Evolutionary conservation across 2,329 filamentous ascomycete species (phyloP).

Genomic region (Aspergillus latus): DNA sequence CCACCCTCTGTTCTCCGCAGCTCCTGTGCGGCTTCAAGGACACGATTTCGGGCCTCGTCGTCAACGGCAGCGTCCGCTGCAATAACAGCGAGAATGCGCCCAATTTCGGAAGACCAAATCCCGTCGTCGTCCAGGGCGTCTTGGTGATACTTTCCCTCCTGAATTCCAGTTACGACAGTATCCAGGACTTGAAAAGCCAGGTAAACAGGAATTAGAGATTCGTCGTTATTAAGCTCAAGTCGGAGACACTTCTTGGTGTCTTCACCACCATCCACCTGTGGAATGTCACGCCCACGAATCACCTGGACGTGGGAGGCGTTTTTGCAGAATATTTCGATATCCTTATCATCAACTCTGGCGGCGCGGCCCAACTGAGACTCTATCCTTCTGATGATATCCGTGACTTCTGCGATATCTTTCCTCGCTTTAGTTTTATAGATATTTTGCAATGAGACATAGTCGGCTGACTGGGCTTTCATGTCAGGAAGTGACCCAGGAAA

Average conservation of each 20-base stretch:
- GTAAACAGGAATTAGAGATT: slow-evolving; percentile 68
- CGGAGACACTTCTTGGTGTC: slow-evolving; percentile 46
- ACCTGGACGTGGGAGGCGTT: slow-evolving; percentile 91
- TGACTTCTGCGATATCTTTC: slow-evolving; percentile 72
- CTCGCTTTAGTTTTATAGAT: slow-evolving; percentile 89
- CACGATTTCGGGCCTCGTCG: slow-evolving; percentile 52
- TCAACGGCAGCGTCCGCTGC: slow-evolving; percentile 47
- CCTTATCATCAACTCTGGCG: slow-evolving; percentile 60
- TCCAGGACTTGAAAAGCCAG: slow-evolving; percentile 58
- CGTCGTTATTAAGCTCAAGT: slow-evolving; percentile 42
- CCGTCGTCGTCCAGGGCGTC: slow-evolving; percentile 34
- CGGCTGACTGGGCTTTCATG: slow-evolving; percentile 91
- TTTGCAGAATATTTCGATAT: slow-evolving; percentile 92
- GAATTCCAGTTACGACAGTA: slow-evolving; percentile 55
- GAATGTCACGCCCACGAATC: slow-evolving; percentile 64
- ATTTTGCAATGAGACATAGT: slow-evolving; percentile 88
- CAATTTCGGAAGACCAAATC: slow-evolving; percentile 33
- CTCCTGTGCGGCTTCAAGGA: slow-evolving; percentile 61
- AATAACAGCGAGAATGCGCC: slow-evolving; percentile 30
- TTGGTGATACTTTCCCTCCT: slow-evolving; percentile 34
- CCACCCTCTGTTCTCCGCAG: slow-evolving; percentile 74
- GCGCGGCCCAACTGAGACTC: slow-evolving; percentile 51
- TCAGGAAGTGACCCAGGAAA: slow-evolving; percentile 86
- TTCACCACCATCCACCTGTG: slow-evolving; percentile 47
- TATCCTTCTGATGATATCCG: slow-evolving; percentile 60